Evolutionary conservation across 2,329 filamentous ascomycete species (phyloP).

Genomic region (Aspergillus piperis): DNA sequence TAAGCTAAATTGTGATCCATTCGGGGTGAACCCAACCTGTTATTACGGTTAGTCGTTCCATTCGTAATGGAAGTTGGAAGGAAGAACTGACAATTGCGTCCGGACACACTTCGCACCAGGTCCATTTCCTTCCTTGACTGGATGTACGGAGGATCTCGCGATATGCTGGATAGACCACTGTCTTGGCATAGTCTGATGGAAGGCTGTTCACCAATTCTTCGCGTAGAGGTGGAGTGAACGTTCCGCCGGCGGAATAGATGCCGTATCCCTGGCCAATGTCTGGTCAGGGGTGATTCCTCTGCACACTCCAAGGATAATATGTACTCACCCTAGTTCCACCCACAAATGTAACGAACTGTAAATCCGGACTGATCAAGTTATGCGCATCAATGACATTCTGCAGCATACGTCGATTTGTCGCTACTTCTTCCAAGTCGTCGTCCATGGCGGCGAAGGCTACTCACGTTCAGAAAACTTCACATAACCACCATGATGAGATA

Average conservation of each 20-base stretch:
- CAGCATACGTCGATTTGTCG: constrained; percentile 27
- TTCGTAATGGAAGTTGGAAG: neutral
- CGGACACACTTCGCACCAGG: constrained; percentile 39
- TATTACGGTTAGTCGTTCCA: neutral
- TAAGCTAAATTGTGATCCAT: constrained; percentile 31
- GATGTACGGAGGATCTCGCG: constrained; percentile 22
- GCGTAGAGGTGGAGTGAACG: constrained; percentile 32
- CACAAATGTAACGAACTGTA: constrained; percentile 37
- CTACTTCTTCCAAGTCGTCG: constrained; percentile 22
- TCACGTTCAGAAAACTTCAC: neutral
- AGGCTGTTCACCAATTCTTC: constrained; percentile 33
- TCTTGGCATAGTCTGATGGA: constrained; percentile 30
- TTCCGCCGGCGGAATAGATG: constrained; percentile 27
- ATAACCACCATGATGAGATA: neutral
- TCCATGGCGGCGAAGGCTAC: constrained; percentile 24
- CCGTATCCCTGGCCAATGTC: constrained; percentile 23
- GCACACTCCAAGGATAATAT: neutral
- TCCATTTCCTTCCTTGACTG: constrained; percentile 34
- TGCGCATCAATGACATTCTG: constrained; percentile 40
- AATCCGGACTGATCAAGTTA: constrained; percentile 27
- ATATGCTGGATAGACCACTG: constrained; percentile 34
- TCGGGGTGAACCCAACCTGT: constrained; percentile 32
- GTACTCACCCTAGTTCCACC: constrained; percentile 29
- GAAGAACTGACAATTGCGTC: constrained; percentile 24
- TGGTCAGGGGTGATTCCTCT: neutral